These are phyloP conservation scores for Hyparrhenia diplandra DNA, from an alignment of 176 grass and related monocot genomes.

Conservation along the genomic window DNA sequence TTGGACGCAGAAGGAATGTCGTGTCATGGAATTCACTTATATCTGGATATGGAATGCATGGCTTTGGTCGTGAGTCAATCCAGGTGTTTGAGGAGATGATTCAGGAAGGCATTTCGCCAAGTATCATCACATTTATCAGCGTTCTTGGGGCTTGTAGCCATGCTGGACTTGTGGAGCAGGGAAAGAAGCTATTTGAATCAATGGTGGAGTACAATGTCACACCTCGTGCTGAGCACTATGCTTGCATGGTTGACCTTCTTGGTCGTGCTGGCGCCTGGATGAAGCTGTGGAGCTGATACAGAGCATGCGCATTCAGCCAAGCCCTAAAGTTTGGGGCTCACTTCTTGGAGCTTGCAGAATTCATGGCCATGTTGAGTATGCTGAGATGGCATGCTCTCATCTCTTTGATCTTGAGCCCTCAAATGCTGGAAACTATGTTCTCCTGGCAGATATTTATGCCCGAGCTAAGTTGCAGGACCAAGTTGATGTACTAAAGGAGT, in stretches of 20 bases:
- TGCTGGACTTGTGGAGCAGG: slow-evolving; percentile 70
- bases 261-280: slow-evolving; percentile 58
- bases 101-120: slow-evolving; percentile 44
- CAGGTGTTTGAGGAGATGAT: slow-evolving; percentile 60
- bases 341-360: slow-evolving; percentile 87
- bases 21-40: slow-evolving; percentile 79
- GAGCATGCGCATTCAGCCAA: slow-evolving; percentile 50
- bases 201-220: slow-evolving; percentile 47
- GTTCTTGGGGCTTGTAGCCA: slow-evolving; percentile 79
- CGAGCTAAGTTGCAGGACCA: slow-evolving; percentile 60
- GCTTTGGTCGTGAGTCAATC: slow-evolving; percentile 48
- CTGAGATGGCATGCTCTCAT: slow-evolving; percentile 69
- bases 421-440: slow-evolving; percentile 93
- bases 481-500: slow-evolving; percentile 57
- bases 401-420: slow-evolving; percentile 80
- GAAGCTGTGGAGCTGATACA: slow-evolving; percentile 60
- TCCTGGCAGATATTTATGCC: slow-evolving; percentile 81
- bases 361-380: slow-evolving; percentile 66
- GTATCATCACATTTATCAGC: slow-evolving; percentile 68
- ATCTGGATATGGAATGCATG: slow-evolving; percentile 63
- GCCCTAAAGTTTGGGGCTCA: slow-evolving; percentile 72
- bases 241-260: slow-evolving; percentile 77
- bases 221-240: slow-evolving; percentile 61
- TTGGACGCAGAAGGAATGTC: slow-evolving; percentile 45
- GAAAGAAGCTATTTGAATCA: slow-evolving; percentile 67